Evolutionary conservation across 805 yeast species (phyloP).

Genomic region (Yamadazyma sp.): DNA sequence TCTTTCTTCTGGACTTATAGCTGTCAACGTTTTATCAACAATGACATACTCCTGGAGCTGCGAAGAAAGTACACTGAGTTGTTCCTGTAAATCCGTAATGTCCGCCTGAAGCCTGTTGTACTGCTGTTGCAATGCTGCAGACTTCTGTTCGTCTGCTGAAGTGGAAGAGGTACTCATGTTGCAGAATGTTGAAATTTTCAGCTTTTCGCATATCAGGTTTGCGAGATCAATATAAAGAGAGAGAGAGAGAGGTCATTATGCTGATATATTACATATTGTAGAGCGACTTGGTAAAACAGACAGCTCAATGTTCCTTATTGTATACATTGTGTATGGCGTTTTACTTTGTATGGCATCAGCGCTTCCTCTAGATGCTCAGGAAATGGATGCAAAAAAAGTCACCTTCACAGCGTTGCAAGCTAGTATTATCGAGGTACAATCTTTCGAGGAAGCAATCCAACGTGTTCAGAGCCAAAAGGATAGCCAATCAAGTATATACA

Average conservation of each 20-base stretch:
- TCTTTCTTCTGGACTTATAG: slow-evolving; percentile 34
- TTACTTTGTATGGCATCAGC: neutral
- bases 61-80: slow-evolving; percentile 32
- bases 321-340: neutral
- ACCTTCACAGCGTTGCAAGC: neutral
- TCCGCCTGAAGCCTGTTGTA: slow-evolving; percentile 41
- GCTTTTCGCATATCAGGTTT: too few species aligned
- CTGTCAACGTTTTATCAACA: slow-evolving; percentile 41
- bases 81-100: slow-evolving; percentile 39
- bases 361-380: neutral
- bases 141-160: slow-evolving; percentile 29
- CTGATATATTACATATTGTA: too few species aligned
- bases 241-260: too few species aligned
- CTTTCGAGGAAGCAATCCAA: slow-evolving; percentile 1
- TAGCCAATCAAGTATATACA: neutral
- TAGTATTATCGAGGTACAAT: slow-evolving; percentile 1
- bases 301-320: neutral
- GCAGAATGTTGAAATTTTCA: slow-evolving; percentile 3
- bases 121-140: slow-evolving; percentile 41
- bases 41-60: slow-evolving; percentile 41
- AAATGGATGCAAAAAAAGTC: slow-evolving; percentile 10
- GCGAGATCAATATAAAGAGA: too few species aligned
- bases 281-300: too few species aligned
- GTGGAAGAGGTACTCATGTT: slow-evolving; percentile 4
- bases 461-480: neutral